Percentiles rank a stretch among this genome's conserved stretches.
Evolutionary conservation across 129 eudicot genomes (phyloP).

Genomic region (Lactuca saligna): DNA sequence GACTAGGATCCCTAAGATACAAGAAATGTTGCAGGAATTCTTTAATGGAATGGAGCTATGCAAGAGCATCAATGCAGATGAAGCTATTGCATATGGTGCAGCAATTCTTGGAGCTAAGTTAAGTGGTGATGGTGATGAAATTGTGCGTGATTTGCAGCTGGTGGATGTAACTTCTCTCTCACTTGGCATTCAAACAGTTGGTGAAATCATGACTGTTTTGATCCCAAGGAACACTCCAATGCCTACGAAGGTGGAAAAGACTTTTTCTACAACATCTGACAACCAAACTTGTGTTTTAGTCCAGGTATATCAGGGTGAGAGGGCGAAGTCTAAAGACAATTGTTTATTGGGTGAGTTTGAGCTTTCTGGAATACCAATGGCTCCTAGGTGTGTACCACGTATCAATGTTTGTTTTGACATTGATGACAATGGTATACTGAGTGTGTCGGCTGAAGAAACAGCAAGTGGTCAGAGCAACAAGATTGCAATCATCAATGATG

Average conservation of each 20-base stretch:
- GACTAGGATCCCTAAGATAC: constrained; percentile 29
- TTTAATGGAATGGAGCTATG: constrained; percentile 20
- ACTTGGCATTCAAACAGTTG: constrained; percentile 12
- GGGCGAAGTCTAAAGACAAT: constrained; percentile 12
- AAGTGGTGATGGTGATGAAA: constrained; percentile 18
- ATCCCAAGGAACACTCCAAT: constrained; percentile 23
- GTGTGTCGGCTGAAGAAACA: constrained; percentile 17
- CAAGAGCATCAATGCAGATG: constrained; percentile 26
- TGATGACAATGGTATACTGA: constrained; percentile 26
- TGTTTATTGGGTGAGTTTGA: constrained; percentile 19
- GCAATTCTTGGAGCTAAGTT: constrained; percentile 26
- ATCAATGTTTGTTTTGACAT: constrained; percentile 21
- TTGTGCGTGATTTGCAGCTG: constrained; percentile 14
- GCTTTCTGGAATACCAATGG: constrained; percentile 29
- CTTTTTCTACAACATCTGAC: constrained; percentile 10
- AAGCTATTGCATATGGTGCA: constrained; percentile 28
- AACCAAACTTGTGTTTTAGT: constrained; percentile 23
- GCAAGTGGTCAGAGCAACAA: constrained; percentile 19
- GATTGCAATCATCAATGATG: constrained; percentile 18
- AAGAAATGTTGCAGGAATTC: constrained; percentile 27
- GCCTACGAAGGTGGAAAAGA: constrained; percentile 10
- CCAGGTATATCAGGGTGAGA: constrained; percentile 23
- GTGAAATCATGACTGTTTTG: constrained; percentile 24
- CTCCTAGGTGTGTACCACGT: constrained; percentile 10
- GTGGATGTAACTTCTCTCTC: constrained; percentile 27